Conservation (phyloP, 495 filamentous ascomycete genomes). For the Trichoderma parareesei region DNA sequence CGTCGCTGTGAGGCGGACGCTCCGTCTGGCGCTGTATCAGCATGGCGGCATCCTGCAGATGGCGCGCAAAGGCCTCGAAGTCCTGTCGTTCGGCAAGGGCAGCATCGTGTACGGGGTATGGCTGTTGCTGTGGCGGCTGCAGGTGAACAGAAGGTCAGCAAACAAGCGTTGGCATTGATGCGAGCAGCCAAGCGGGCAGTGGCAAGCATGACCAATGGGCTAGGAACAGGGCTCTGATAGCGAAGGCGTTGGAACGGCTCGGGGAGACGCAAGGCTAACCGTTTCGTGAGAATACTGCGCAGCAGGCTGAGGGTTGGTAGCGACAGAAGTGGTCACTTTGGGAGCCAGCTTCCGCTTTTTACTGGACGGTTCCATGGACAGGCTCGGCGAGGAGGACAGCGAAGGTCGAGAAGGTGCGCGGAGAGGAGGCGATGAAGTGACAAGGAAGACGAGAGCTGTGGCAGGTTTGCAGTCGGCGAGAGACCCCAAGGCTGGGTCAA, state of each 20-base stretch:
- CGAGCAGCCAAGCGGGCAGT: background rate
- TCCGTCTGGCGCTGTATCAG: constrained; percentile 45
- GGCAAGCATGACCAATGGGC: background rate
- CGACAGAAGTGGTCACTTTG: constrained; percentile 22
- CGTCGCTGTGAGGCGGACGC: constrained; percentile 39
- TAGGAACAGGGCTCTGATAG: background rate
- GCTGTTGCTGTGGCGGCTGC: constrained; percentile 4
- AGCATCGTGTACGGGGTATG: constrained; percentile 15
- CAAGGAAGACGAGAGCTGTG: background rate
- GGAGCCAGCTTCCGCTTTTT: constrained; percentile 30
- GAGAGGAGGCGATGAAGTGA: background rate
- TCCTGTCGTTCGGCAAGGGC: constrained; percentile 37
- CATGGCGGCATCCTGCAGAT: constrained; percentile 51
- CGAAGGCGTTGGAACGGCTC: background rate
- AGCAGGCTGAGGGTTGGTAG: constrained; percentile 7
- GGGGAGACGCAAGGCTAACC: constrained; percentile 12
- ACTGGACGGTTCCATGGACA: constrained; percentile 28
- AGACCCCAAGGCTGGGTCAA: background rate
- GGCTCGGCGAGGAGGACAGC: background rate
- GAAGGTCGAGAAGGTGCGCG: background rate
- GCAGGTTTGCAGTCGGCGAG: background rate
- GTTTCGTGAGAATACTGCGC: constrained; percentile 8
- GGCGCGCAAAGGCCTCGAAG: constrained; percentile 50
- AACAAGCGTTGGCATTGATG: background rate
- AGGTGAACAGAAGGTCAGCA: background rate